Evolutionary conservation across 2,329 filamentous ascomycete species (phyloP), one percentile per base, ranked within the genome.

Genomic region (Fusarium goolgardi): DNA sequence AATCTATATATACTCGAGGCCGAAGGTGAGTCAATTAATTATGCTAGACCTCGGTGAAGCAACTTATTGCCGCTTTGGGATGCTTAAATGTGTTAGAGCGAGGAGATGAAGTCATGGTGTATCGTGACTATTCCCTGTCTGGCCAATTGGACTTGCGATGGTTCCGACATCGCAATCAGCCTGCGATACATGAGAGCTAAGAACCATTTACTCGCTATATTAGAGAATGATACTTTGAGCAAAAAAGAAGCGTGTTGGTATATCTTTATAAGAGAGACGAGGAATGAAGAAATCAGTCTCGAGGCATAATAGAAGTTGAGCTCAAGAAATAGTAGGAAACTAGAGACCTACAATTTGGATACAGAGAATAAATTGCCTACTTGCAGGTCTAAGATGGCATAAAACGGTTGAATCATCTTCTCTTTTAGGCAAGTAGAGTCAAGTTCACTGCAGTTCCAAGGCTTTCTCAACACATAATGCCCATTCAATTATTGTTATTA

Each of bases 111-210:
- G 60, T 62, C 52, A 70, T 69, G 39, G 43, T 54, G 25, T n/a
- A 44, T 41, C 25, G 45, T 41, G 31, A 37, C 41, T 50, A 55
- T 54, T 51, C 34, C 49, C 52, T 46, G 57, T 41, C 50, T n/a
- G 41, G 47, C 62, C 67, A 72, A 72, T 68, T 47, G 50, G 31
- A 41, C 31, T 37, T 35, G 34, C 13, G 4, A 31, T 18, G 2
- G 59, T 66, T 67, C 71, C 71, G 71, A 73, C 54, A 73, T 72
- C 69, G 69, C 71, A 44, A 27, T 32, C 8, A 34, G 21, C 18
- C 37, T 16, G 4, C 10, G n/a, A 37, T 29, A 39, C 40, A 4
- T 18, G 12, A 18, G 21, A 20, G 6, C 6, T 15, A 15, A 18
- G 10, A 16, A 6, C 5, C 6, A 4, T 35, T 54, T n/a, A 20